phyloP scores from a whole-genome alignment of 2,329 filamentous ascomycete species.

The Neodidymelliopsis sp. region DNA sequence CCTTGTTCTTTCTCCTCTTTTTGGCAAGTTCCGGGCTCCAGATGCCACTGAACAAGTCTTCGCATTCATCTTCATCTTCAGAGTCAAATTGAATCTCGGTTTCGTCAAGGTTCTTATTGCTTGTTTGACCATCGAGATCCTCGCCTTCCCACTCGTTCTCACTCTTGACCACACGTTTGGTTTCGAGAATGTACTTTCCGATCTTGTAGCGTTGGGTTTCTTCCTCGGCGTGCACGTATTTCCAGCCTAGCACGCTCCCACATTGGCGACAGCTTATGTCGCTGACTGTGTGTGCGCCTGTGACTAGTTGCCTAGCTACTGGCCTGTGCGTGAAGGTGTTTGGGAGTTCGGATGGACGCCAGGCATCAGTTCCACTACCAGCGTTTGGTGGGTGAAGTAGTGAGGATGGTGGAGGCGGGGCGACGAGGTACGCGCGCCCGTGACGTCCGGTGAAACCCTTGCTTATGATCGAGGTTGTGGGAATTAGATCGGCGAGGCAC shows the following conservation, averaged over 20 bases:
- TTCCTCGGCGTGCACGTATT: constrained; percentile 69
- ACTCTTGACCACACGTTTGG: constrained; percentile 60
- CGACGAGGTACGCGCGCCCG: constrained; percentile 69
- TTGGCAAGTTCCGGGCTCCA: constrained; percentile 65
- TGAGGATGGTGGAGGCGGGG: constrained; percentile 49
- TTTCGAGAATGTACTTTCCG: constrained; percentile 72
- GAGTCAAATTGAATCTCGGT: constrained; percentile 66
- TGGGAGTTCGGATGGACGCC: constrained; percentile 54
- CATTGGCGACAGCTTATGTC: constrained; percentile 67
- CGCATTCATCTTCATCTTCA: constrained; percentile 72
- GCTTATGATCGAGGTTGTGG: constrained; percentile 66
- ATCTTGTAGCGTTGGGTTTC: constrained; percentile 70
- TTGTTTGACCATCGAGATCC: background rate
- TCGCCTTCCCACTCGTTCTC: constrained; percentile 60
- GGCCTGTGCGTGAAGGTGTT: constrained; percentile 66
- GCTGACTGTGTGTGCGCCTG: constrained; percentile 67
- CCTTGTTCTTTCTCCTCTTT: constrained; percentile 38
- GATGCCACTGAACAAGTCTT: constrained; percentile 68
- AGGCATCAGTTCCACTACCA: constrained; percentile 17
- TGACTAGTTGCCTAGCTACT: constrained; percentile 66
- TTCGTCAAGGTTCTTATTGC: constrained; percentile 10
- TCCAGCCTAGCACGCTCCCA: constrained; percentile 67
- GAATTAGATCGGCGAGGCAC: constrained; percentile 66
- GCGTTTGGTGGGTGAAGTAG: constrained; percentile 30
- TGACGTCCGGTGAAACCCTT: constrained; percentile 72